These are phyloP conservation scores for Colletotrichum cereale DNA, from an alignment of 2,329 filamentous ascomycete species.

Conservation along the genomic window DNA sequence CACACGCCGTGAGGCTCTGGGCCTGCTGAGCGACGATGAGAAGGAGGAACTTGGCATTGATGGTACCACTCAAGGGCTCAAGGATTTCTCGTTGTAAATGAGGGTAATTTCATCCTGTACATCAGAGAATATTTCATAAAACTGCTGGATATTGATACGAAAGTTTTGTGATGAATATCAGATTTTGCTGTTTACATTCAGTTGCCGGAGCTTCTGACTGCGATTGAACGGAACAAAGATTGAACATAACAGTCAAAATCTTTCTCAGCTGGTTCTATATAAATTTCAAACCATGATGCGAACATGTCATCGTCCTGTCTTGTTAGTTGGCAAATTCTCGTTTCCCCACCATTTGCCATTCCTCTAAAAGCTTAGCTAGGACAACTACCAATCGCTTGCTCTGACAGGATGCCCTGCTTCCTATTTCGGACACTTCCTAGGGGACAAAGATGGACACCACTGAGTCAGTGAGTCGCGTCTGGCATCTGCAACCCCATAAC, in stretches of 20 bases:
- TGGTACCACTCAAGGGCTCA: constrained; percentile 6
- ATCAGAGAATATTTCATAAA: background rate
- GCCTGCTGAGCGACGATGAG: constrained; percentile 71
- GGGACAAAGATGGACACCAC: background rate
- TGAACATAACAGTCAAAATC: background rate
- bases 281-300: too few species aligned
- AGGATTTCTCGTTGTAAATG: constrained; percentile 30
- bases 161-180: too few species aligned
- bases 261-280: background rate
- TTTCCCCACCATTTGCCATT: too few species aligned
- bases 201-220: background rate
- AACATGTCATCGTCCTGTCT: too few species aligned
- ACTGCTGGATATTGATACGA: background rate
- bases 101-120: background rate
- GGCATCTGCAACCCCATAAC: background rate
- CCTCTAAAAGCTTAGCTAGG: background rate
- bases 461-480: background rate
- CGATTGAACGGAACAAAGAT: background rate
- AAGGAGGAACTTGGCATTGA: constrained; percentile 46
- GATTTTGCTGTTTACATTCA: background rate
- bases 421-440: constrained; percentile 9
- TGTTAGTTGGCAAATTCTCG: too few species aligned
- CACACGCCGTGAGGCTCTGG: constrained; percentile 74
- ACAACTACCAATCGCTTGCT: background rate
- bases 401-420: background rate